A percentile compares a stretch with the other conserved stretches of the same genome.
Evolutionary conservation across 805 yeast species (phyloP).

Genomic region (Wickerhamomyces alni): DNA sequence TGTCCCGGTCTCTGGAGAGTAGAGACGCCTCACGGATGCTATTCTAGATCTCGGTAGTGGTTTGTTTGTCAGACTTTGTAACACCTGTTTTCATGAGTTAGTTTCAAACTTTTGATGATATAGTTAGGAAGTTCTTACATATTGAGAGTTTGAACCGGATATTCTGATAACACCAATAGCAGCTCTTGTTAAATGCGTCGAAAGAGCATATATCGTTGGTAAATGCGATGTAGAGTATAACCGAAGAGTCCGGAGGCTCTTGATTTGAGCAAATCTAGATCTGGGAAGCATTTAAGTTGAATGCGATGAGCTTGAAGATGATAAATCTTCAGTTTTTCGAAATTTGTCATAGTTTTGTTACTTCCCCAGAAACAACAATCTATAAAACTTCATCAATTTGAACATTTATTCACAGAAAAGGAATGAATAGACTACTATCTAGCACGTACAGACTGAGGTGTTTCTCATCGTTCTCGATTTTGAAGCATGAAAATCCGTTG

Average conservation of each 20-base stretch:
- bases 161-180: slow-evolving; percentile 85
- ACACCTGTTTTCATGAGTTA: slow-evolving; percentile 25
- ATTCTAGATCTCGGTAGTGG: slow-evolving; percentile 41
- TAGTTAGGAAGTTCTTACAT: slow-evolving; percentile 11
- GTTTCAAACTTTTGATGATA: background rate
- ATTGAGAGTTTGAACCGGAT: slow-evolving; percentile 60
- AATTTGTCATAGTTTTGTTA: no score
- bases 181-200: slow-evolving; percentile 75
- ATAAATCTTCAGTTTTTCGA: no score
- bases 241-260: background rate
- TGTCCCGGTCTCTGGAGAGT: slow-evolving; percentile 29
- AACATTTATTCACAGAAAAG: no score
- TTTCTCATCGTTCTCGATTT: background rate
- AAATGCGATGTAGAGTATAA: slow-evolving; percentile 4
- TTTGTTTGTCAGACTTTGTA: slow-evolving; percentile 37
- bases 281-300: no score
- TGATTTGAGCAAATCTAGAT: no score
- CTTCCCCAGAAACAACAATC: no score
- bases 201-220: slow-evolving; percentile 86
- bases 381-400: no score
- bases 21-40: slow-evolving; percentile 56
- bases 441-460: no score
- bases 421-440: no score
- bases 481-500: slow-evolving; percentile 44
- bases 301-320: no score